These are phyloP conservation scores for Clathrus columnatus DNA, from an alignment of 768 basidiomycete genomes.

Conservation along the genomic window DNA sequence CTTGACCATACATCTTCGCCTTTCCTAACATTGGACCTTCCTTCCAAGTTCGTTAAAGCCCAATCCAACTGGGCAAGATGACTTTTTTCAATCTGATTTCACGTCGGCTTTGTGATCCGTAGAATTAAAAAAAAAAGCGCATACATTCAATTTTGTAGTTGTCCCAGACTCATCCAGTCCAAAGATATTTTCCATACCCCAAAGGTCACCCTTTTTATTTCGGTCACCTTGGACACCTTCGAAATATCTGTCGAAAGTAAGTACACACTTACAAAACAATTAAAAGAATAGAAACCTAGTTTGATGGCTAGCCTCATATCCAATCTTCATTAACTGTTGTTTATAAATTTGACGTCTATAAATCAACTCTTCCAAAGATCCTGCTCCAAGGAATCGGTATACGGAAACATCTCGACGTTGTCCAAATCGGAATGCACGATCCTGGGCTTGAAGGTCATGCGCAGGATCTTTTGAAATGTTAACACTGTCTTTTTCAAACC, in stretches of 20 bases:
- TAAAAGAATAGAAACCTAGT: slow-evolving; percentile 44
- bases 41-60: slow-evolving; percentile 63
- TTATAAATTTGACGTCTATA: slow-evolving; percentile 89
- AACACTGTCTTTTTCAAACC: not conserved
- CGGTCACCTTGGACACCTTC: slow-evolving; percentile 76
- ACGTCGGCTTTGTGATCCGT: not conserved
- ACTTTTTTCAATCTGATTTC: slow-evolving; percentile 72
- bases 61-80: slow-evolving; percentile 69
- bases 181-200: slow-evolving; percentile 82
- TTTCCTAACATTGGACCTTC: slow-evolving; percentile 29
- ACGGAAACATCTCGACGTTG: slow-evolving; percentile 82
- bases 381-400: slow-evolving; percentile 75
- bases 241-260: slow-evolving; percentile 47
- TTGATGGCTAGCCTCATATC: slow-evolving; percentile 75
- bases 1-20: slow-evolving; percentile 13
- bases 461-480: slow-evolving; percentile 64
- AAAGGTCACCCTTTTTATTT: slow-evolving; percentile 68
- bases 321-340: slow-evolving; percentile 90
- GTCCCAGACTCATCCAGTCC: slow-evolving; percentile 59
- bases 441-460: slow-evolving; percentile 90
- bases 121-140: slow-evolving; percentile 15
- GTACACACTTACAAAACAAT: not conserved
- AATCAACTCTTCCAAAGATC: slow-evolving; percentile 80
- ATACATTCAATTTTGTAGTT: slow-evolving; percentile 66
- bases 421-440: slow-evolving; percentile 77